phyloP scores from a whole-genome alignment of 495 filamentous ascomycete species.

The Neurospora terricola region DNA sequence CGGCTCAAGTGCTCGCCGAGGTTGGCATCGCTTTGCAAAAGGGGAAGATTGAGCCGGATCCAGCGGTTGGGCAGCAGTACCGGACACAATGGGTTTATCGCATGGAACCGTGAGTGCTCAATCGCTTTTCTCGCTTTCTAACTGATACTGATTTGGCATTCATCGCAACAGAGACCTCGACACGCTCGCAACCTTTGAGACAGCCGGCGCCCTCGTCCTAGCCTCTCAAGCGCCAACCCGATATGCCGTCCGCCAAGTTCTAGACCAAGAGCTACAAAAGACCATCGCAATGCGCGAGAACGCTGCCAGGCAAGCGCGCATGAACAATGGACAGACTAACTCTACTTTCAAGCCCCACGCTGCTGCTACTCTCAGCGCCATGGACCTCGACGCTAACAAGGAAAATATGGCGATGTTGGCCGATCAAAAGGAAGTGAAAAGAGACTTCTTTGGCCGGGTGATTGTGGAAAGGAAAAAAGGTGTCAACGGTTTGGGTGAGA shows the following conservation, averaged over 20 bases:
- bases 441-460: conserved; percentile 83
- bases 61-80: conserved; percentile 29
- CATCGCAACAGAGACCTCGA: conserved; percentile 43
- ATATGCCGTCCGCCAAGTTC: conserved; percentile 82
- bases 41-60: conserved; percentile 59
- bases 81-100: conserved; percentile 70
- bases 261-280: conserved; percentile 79
- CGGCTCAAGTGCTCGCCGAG: conserved; percentile 69
- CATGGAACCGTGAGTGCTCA: conserved; percentile 76
- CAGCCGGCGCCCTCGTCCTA: conserved; percentile 35
- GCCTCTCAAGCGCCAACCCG: conserved; percentile 56
- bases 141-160: background rate
- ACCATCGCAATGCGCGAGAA: conserved; percentile 51
- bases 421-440: conserved; percentile 44
- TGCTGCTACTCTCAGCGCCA: background rate
- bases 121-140: background rate
- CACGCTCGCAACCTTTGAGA: conserved; percentile 51
- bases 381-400: conserved; percentile 23
- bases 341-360: conserved; percentile 5
- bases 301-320: conserved; percentile 45
- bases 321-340: conserved; percentile 28
- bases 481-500: conserved; percentile 19
- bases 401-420: conserved; percentile 25
- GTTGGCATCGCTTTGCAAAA: conserved; percentile 75
- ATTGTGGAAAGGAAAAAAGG: conserved; percentile 37